Base-by-base conservation (phyloP, 352 stramenopile species). In the Globisporangium alternatum region DNA sequence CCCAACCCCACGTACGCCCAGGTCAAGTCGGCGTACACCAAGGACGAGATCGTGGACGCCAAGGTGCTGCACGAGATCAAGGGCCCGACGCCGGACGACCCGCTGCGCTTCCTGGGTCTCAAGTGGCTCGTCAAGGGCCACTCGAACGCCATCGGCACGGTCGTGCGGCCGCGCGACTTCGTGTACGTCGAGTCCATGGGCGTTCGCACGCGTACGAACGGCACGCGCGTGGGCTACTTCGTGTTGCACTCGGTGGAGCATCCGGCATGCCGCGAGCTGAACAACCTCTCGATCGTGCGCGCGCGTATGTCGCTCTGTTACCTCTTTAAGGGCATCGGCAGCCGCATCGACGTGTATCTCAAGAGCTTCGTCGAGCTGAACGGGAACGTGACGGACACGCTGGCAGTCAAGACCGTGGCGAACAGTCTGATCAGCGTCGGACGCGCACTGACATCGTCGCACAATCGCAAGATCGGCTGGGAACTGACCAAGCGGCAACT, bases 221-320 rank as follows among this genome's bases (percentile, higher is more conserved):
- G 21, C 53, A 60, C 67, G 64, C 25, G 62, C 69, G 37, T 67
- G 80, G 17, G 83, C 37, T 90, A 85, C 66, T 77, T 77, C 15
- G 71, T 91, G 31, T 67, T 83, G 60, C 83, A 91, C 60, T 91
- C 81, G 35, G 75, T 90, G 25, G 78, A 80, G 33, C 66, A 89
- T 43, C 64, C 75, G 8, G 60, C 77, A 28, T 57, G 67, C 31
- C 41, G 62, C 1, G 60, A 59, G n/a, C 76, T 74, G 17, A 63
- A 67, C 41, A 48, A 71, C 31, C 67, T 74, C 2, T 67, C 66
- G 5, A 71, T 88, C 12, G 56, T 85, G 41, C 64, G 80, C 37
- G 74, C 64, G 5, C 61, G 68, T 48, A 66, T 86, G 43, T 86
- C 79, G 7, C 73, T 66, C 22, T 80, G 72, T 56, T 78, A 73